phyloP scores from a whole-genome alignment of 106 monocot genomes.

The Gastrodia elata region DNA sequence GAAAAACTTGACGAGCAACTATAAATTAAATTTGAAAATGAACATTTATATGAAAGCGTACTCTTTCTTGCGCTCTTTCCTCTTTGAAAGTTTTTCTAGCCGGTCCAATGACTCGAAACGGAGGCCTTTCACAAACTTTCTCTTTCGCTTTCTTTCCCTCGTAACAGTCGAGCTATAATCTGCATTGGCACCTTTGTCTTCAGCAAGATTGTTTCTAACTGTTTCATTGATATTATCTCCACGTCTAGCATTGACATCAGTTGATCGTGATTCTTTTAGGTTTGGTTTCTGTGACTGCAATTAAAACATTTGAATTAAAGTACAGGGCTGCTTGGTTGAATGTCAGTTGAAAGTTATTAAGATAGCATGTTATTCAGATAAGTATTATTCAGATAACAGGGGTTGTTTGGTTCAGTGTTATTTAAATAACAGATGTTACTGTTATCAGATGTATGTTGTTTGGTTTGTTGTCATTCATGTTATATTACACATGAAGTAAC shows the following conservation, averaged over 20 bases:
- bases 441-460: too few species aligned
- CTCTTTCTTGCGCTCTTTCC: constrained; percentile 56
- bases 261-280: constrained; percentile 7
- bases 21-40: neutral
- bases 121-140: constrained; percentile 35
- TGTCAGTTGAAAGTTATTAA: too few species aligned
- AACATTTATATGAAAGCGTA: constrained; percentile 16
- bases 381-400: too few species aligned
- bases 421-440: too few species aligned
- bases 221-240: neutral
- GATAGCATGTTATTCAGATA: too few species aligned
- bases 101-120: constrained; percentile 31
- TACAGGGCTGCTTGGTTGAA: too few species aligned
- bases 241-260: neutral
- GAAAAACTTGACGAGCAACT: too few species aligned
- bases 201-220: neutral
- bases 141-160: constrained; percentile 35
- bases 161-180: constrained; percentile 9
- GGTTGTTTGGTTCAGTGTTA: too few species aligned
- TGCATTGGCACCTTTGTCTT: constrained; percentile 10
- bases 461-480: too few species aligned
- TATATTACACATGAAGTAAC: too few species aligned
- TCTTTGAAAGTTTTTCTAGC: constrained; percentile 18
- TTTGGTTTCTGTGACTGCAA: constrained; percentile 21
- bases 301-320: neutral